Percentiles rank a stretch among this genome's conserved stretches.
Conservation (phyloP, 2,329 filamentous ascomycete genomes). For the Fusarium gaditjirri region DNA sequence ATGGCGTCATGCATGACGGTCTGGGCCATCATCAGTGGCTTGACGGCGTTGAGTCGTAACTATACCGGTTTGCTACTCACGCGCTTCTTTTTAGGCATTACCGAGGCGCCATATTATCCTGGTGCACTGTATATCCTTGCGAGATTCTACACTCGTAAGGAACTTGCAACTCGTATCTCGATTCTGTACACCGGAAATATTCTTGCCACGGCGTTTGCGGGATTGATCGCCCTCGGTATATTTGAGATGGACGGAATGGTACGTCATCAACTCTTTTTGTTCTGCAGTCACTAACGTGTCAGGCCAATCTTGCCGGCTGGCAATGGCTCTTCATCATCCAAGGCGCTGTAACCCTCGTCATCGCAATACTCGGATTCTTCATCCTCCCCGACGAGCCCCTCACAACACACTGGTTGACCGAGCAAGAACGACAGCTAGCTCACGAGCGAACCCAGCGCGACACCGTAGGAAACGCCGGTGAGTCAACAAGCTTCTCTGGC, state of each 20-base stretch:
- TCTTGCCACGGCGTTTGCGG: slow-evolving; percentile 52
- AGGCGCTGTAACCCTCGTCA: slow-evolving; percentile 55
- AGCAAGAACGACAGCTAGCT: slow-evolving; percentile 56
- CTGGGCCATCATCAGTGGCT: slow-evolving; percentile 59
- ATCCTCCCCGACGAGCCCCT: slow-evolving; percentile 52
- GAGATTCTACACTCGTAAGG: slow-evolving; percentile 65
- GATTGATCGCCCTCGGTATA: slow-evolving; percentile 56
- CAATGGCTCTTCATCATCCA: slow-evolving; percentile 71
- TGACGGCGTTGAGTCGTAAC: slow-evolving; percentile 58
- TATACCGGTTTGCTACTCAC: slow-evolving; percentile 61
- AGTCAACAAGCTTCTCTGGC: slow-evolving; percentile 55
- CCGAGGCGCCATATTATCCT: slow-evolving; percentile 54
- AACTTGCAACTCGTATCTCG: slow-evolving; percentile 54
- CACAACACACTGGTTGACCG: slow-evolving; percentile 54
- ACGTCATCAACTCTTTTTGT: accelerated
- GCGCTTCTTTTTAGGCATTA: slow-evolving; percentile 55
- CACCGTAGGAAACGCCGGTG: slow-evolving; percentile 54
- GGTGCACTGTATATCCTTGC: slow-evolving; percentile 57
- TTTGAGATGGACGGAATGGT: slow-evolving; percentile 47
- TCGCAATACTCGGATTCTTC: slow-evolving; percentile 41
- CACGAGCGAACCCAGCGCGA: slow-evolving; percentile 56
- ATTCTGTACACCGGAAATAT: slow-evolving; percentile 57
- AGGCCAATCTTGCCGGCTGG: slow-evolving; percentile 42
- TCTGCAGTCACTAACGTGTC: not conserved
- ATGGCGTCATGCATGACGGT: slow-evolving; percentile 55